Evolutionary conservation across 2,329 filamentous ascomycete species (phyloP).

Genomic region (Neobulgaria alba): DNA sequence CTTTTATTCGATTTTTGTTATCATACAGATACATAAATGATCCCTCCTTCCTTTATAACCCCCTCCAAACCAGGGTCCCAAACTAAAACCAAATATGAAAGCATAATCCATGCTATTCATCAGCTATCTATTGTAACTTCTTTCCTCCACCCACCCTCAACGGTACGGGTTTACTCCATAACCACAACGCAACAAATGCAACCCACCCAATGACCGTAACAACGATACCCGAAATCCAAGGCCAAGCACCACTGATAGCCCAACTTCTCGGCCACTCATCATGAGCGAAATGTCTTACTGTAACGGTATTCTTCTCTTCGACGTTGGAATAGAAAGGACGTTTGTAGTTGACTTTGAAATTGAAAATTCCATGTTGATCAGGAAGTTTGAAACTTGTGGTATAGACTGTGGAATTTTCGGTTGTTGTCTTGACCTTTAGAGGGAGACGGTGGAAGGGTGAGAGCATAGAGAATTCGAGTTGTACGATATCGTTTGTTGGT

Average conservation of each 20-base stretch:
- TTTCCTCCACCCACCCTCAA: slow-evolving; percentile 29
- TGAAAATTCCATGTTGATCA: slow-evolving; percentile 98
- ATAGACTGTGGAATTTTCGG: slow-evolving; percentile 64
- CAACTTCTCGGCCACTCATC: slow-evolving; percentile 92
- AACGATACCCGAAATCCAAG: slow-evolving; percentile 84
- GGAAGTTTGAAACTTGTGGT: slow-evolving; percentile 70
- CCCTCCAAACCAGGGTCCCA: no score
- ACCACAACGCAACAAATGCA: slow-evolving; percentile 77
- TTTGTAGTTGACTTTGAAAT: slow-evolving; percentile 96
- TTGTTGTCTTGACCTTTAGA: slow-evolving; percentile 49
- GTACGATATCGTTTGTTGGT: slow-evolving; percentile 62
- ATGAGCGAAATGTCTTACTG: slow-evolving; percentile 92
- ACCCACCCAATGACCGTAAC: slow-evolving; percentile 79
- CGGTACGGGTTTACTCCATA: slow-evolving; percentile 59
- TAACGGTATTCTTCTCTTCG: slow-evolving; percentile 92
- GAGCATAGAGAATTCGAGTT: slow-evolving; percentile 98
- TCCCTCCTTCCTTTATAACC: no score
- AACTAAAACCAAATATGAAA: no score
- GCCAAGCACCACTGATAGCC: slow-evolving; percentile 84
- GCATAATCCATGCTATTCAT: no score
- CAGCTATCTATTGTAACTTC: slow-evolving; percentile 33
- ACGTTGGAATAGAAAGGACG: slow-evolving; percentile 81
- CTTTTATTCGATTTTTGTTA: slow-evolving; percentile 23
- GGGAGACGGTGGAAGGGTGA: slow-evolving; percentile 90
- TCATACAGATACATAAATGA: slow-evolving; percentile 19